Conservation (phyloP, 2,329 filamentous ascomycete genomes). For the Talaromyces sp. region DNA sequence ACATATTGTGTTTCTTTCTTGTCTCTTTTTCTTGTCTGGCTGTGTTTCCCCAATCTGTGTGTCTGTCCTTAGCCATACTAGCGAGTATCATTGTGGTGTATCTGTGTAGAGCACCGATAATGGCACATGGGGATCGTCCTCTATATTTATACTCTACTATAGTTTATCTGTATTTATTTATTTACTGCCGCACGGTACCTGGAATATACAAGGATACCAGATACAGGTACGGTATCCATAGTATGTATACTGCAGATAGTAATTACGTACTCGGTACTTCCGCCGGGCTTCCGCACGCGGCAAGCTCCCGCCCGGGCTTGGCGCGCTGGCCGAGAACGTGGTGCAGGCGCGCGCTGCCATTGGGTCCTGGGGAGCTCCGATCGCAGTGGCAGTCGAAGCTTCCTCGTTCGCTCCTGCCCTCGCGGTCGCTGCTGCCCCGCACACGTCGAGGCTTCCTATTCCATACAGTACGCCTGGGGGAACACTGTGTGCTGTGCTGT, state of each 20-base stretch:
- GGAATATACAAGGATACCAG: too few species aligned
- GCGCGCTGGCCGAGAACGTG: slow-evolving; percentile 10
- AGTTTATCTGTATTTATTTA: too few species aligned
- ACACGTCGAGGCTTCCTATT: not conserved
- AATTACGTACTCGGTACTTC: too few species aligned
- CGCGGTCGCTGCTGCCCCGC: not conserved
- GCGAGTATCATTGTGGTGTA: not conserved
- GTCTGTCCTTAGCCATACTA: too few species aligned
- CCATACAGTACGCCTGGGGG: not conserved
- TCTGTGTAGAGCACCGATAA: not conserved
- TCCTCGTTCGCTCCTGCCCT: not conserved
- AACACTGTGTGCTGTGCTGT: not conserved
- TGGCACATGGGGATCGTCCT: too few species aligned
- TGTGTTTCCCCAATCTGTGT: not conserved
- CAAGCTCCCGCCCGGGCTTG: not conserved
- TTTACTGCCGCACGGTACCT: too few species aligned
- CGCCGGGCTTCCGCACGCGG: not conserved
- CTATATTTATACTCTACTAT: too few species aligned
- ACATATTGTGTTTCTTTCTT: not conserved
- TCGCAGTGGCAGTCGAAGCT: not conserved
- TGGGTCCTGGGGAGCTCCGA: slow-evolving; percentile 3
- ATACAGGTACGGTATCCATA: too few species aligned
- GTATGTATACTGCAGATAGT: too few species aligned
- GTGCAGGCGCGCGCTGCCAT: slow-evolving; percentile 1
- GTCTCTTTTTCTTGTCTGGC: not conserved